These are phyloP conservation scores for Lecanicillium sp. DNA, from an alignment of 2,329 filamentous ascomycete species.

Conservation along the genomic window DNA sequence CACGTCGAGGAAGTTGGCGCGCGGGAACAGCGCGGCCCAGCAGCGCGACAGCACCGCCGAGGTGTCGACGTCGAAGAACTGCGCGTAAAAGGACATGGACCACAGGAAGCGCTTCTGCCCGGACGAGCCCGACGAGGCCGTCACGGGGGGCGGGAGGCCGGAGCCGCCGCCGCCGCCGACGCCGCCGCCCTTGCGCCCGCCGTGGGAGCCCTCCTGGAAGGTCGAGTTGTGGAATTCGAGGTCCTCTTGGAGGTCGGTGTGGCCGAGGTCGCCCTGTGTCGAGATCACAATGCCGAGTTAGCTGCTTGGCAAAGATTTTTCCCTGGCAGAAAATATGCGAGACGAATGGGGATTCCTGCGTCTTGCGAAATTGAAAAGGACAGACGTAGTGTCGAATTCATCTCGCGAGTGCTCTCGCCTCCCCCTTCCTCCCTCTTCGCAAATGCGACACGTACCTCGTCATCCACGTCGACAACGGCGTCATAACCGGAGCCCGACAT, in stretches of 20 bases:
- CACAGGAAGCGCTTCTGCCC: slow-evolving; percentile 84
- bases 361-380: background rate
- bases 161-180: slow-evolving; percentile 22
- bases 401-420: slow-evolving; percentile 8
- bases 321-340: too few relatives aligned
- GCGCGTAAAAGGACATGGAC: slow-evolving; percentile 88
- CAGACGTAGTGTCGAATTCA: too few relatives aligned
- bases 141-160: slow-evolving; percentile 52
- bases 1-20: slow-evolving; percentile 92
- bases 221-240: slow-evolving; percentile 97
- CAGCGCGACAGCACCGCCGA: slow-evolving; percentile 82
- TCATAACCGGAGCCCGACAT: slow-evolving; percentile 91
- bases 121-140: slow-evolving; percentile 41
- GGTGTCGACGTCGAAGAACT: slow-evolving; percentile 98
- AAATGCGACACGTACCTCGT: slow-evolving; percentile 59
- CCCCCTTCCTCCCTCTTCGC: background rate
- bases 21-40: slow-evolving; percentile 80
- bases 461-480: slow-evolving; percentile 95
- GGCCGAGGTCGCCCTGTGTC: slow-evolving; percentile 86
- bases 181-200: slow-evolving; percentile 37
- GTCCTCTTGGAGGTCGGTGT: slow-evolving; percentile 97
- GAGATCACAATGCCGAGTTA: slow-evolving; percentile 16
- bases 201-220: slow-evolving; percentile 58
- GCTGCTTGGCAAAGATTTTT: too few relatives aligned
- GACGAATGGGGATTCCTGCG: slow-evolving; percentile 7